Base-by-base conservation (phyloP, 805 yeast species). In the Cyberlindnera sargentensis region DNA sequence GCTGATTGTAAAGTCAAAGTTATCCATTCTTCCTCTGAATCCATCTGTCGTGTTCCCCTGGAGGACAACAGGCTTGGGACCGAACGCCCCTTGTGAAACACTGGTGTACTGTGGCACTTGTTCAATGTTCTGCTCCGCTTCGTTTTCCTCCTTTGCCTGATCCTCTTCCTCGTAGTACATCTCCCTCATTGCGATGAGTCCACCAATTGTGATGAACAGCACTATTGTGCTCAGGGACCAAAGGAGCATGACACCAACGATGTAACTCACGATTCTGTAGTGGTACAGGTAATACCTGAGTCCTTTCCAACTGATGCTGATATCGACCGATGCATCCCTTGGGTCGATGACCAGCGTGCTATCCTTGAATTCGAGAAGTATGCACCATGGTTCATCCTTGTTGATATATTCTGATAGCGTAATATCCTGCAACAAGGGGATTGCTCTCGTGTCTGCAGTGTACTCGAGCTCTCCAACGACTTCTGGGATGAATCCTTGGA, bases 361-460 rank as follows among this genome's bases (percentile, higher is more conserved):
- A 11, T 36, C 48, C 47, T 55, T 55, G 43, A 57, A 56, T 32
- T 57, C 60, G 11, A 57, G 24, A 2, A 53, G 31, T 5, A 57
- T 46, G 30, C 47, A 47, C 46, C 54, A 50, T 9, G 45, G 43
- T 24, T 44, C 41, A 9, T 39, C 39, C 6, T 36, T 46, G 6
- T 9, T 5, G 6, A 52, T 6, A 26, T 51, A 51, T 9, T 47
- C 42, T 1, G 43, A 29, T 8, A 53, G 40, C 20, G 35, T 48
- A 1, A 53, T 4, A 25, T 52, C 50, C 25, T 37, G 37, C 4
- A 56, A 35, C 33, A 56, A 29, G 5, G 44, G 39, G 3, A 56
- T 31, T 5, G 41, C 34, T 23, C 37, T 39, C 26, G 29, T 25
- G 9, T 34, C 29, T n/a, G 36, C 42, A n/a, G 34, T 20, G 30